Conservation (phyloP, 768 basidiomycete genomes). For the Pleurotus ostreatus region DNA sequence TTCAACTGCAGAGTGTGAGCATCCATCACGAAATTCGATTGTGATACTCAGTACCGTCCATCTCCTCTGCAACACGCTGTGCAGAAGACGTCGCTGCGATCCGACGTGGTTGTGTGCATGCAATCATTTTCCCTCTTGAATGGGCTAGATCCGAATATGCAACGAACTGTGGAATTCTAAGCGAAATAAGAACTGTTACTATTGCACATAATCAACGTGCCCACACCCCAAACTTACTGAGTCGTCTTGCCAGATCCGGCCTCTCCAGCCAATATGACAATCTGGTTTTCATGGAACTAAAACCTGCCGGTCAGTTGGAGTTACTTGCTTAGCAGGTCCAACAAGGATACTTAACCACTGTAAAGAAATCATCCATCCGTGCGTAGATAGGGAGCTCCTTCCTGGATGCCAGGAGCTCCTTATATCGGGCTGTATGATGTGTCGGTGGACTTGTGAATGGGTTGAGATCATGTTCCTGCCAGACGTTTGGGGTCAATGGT, state of each 20-base stretch:
- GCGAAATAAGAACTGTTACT: conserved; percentile 6
- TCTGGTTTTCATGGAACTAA: conserved; percentile 75
- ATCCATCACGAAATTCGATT: not conserved
- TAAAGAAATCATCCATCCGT: conserved; percentile 91
- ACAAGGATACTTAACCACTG: conserved; percentile 52
- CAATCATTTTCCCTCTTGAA: conserved; percentile 83
- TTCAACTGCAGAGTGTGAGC: conserved; percentile 50
- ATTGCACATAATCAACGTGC: not conserved
- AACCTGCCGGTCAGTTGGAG: not conserved
- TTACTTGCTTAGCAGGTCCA: no score
- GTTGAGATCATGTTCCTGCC: conserved; percentile 74
- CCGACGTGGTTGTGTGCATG: conserved; percentile 94
- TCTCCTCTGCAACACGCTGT: conserved; percentile 97
- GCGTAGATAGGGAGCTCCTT: conserved; percentile 88
- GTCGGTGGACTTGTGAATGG: conserved; percentile 79
- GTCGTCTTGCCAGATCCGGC: conserved; percentile 96
- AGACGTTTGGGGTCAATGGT: not conserved
- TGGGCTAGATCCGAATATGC: conserved; percentile 92
- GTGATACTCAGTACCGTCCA: conserved; percentile 66
- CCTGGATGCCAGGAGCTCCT: conserved; percentile 78
- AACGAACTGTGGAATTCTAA: conserved; percentile 94
- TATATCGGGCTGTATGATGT: conserved; percentile 67
- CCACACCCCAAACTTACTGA: conserved; percentile 52
- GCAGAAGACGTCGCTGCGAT: conserved; percentile 98
- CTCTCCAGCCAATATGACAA: conserved; percentile 89